Conservation (phyloP, 768 basidiomycete genomes). For the Naganishia vaughanmartiniae region DNA sequence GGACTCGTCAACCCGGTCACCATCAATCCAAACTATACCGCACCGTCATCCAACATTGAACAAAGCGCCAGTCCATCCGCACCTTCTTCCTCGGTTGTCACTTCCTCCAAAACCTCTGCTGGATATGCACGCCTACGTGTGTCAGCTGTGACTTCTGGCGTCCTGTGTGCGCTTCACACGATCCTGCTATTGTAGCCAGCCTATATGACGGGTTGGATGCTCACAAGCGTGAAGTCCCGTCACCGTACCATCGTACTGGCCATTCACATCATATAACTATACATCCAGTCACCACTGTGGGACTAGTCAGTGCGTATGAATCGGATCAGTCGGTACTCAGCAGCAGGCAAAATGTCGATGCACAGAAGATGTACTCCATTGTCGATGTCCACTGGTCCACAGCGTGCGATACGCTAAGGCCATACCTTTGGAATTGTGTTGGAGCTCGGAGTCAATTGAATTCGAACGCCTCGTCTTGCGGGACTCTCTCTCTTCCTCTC, state of each 20-base stretch:
- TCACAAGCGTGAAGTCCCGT: background rate
- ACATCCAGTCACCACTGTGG: too few relatives aligned
- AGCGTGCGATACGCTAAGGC: too few relatives aligned
- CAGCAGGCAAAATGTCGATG: too few relatives aligned
- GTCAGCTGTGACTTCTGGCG: background rate
- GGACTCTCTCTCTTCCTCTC: background rate
- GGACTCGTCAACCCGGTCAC: conserved; percentile 28
- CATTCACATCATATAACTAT: background rate
- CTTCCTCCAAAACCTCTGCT: background rate
- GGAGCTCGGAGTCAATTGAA: background rate
- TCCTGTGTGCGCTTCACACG: background rate
- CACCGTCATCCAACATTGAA: conserved; percentile 2
- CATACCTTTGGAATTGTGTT: too few relatives aligned
- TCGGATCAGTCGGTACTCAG: too few relatives aligned
- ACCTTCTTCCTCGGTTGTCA: background rate
- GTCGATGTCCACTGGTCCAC: too few relatives aligned
- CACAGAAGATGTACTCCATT: too few relatives aligned
- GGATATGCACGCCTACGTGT: background rate
- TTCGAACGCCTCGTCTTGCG: background rate
- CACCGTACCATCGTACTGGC: background rate
- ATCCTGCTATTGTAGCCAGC: background rate
- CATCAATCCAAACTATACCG: conserved; percentile 32
- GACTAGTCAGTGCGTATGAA: too few relatives aligned
- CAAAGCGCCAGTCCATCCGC: background rate
- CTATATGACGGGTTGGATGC: background rate